phyloP scores from a whole-genome alignment of 83 land plant species.

The Thuja plicata region DNA sequence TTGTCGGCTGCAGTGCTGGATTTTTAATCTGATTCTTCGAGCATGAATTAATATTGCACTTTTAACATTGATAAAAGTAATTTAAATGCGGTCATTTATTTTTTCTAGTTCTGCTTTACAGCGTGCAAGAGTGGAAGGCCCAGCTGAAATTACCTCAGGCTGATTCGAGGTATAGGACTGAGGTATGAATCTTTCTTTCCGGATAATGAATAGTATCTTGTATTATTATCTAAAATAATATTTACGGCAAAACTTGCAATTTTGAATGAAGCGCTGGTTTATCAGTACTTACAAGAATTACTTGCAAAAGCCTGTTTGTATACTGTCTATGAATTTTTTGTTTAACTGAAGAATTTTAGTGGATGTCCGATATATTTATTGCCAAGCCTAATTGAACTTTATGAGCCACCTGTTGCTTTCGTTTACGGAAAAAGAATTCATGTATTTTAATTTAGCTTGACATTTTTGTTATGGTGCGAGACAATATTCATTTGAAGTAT shows the following conservation, averaged over 20 bases:
- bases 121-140: conserved; percentile 53
- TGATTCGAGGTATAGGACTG: conserved; percentile 55
- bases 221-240: background rate
- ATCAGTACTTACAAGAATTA: background rate
- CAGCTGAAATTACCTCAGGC: conserved; percentile 43
- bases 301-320: background rate
- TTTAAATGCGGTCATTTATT: background rate
- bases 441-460: background rate
- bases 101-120: conserved; percentile 12
- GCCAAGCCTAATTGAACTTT: background rate
- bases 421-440: background rate
- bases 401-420: background rate
- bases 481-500: background rate
- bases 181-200: conserved; percentile 23
- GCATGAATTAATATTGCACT: background rate
- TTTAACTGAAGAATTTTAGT: background rate
- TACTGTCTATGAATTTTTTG: background rate
- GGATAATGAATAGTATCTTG: background rate
- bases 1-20: background rate
- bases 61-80: background rate
- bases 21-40: background rate
- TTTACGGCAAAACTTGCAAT: background rate
- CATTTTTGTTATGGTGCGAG: background rate
- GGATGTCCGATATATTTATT: background rate
- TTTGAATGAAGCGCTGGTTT: background rate